Evolutionary conservation across 75 land plant species (phyloP).

Genomic region (Pinus albicaulis): DNA sequence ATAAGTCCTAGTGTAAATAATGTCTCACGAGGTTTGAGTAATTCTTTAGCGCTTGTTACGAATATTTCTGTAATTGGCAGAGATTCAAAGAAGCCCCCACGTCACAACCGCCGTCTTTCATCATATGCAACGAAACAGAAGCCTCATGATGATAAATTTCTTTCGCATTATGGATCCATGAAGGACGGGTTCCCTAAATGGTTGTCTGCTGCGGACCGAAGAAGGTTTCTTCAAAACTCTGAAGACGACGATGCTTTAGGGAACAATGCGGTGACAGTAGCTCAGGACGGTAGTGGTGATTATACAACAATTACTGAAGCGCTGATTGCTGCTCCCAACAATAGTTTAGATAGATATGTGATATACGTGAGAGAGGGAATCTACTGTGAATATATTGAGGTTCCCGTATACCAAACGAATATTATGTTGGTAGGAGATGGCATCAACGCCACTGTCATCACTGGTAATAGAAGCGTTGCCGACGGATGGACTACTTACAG

Average conservation of each 20-base stretch:
- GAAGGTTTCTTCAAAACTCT: slow-evolving; percentile 15
- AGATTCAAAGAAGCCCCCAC: slow-evolving; percentile 8
- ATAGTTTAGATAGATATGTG: slow-evolving; percentile 9
- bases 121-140: not conserved
- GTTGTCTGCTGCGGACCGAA: slow-evolving; percentile 29
- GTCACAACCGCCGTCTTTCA: not conserved
- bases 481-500: slow-evolving; percentile 18
- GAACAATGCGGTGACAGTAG: slow-evolving; percentile 28
- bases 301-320: slow-evolving; percentile 43
- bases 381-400: slow-evolving; percentile 13
- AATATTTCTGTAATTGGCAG: not conserved
- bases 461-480: slow-evolving; percentile 14
- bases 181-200: slow-evolving; percentile 45
- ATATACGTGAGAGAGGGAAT: slow-evolving; percentile 20
- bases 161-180: slow-evolving; percentile 7
- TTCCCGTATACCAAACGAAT: slow-evolving; percentile 15
- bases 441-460: slow-evolving; percentile 13
- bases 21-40: slow-evolving; percentile 18
- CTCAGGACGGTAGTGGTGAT: slow-evolving; percentile 53
- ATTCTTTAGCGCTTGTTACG: slow-evolving; percentile 24
- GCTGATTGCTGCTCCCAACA: slow-evolving; percentile 39
- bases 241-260: slow-evolving; percentile 12
- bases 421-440: slow-evolving; percentile 28
- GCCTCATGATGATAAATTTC: no score
- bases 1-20: slow-evolving; percentile 10